Conservation (phyloP, 2,329 filamentous ascomycete species). For the Diaporthe nobilis region DNA sequence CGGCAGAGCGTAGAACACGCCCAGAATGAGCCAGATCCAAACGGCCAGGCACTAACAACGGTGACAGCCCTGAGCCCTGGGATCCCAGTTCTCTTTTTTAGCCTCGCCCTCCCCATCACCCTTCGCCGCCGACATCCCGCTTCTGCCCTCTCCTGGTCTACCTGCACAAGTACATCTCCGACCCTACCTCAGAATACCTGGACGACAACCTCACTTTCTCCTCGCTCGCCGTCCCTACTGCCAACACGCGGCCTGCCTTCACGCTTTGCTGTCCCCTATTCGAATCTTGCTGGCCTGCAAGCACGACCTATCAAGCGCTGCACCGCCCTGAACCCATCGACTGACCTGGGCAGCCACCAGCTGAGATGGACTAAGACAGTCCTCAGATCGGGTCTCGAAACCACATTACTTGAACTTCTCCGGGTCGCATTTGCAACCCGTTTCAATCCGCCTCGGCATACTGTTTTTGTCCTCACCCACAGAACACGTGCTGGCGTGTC, state of each 20-base stretch:
- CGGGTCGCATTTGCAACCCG: slow-evolving; percentile 9
- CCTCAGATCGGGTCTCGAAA: slow-evolving; percentile 19
- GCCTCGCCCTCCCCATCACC: slow-evolving; percentile 23
- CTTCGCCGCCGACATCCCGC: slow-evolving; percentile 16
- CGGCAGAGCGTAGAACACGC: slow-evolving; percentile 7
- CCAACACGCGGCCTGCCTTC: neutral
- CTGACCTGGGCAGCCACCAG: slow-evolving; percentile 16
- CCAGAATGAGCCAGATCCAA: slow-evolving; percentile 17
- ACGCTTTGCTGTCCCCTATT: neutral
- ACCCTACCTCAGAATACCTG: neutral
- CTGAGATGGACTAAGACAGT: slow-evolving; percentile 35
- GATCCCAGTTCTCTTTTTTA: slow-evolving; percentile 32
- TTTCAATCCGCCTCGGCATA: slow-evolving; percentile 4
- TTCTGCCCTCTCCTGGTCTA: slow-evolving; percentile 10
- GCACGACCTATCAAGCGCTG: neutral
- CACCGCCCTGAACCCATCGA: slow-evolving; percentile 1
- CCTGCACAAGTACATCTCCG: neutral
- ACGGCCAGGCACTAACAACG: slow-evolving; percentile 27
- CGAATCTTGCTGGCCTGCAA: neutral
- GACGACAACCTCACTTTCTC: slow-evolving; percentile 15
- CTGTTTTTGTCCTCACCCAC: slow-evolving; percentile 4
- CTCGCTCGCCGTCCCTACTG: neutral
- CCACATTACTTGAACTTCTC: neutral
- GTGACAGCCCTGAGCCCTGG: slow-evolving; percentile 29
- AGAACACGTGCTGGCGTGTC: slow-evolving; percentile 28